Evolutionary conservation across 2,329 filamentous ascomycete genomes (phyloP).

Genomic region (Fusarium sp.): DNA sequence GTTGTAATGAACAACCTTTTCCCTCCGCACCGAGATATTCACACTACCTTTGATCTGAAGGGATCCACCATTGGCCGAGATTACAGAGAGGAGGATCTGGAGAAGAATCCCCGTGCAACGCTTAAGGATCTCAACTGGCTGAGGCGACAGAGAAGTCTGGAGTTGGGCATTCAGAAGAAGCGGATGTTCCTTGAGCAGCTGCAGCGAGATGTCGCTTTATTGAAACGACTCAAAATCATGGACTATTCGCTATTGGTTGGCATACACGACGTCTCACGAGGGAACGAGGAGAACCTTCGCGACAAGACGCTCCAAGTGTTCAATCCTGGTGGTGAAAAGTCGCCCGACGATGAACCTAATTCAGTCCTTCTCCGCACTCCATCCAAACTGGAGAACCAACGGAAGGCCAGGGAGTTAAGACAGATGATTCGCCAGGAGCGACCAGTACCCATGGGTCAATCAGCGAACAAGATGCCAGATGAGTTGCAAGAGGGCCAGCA

Average conservation of each 20-base stretch:
- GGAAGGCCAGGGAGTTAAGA: slow-evolving; percentile 89
- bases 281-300: slow-evolving; percentile 93
- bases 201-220: slow-evolving; percentile 83
- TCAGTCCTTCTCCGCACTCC: slow-evolving; percentile 85
- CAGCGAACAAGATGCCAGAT: slow-evolving; percentile 87
- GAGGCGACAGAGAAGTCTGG: slow-evolving; percentile 83
- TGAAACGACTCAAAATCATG: slow-evolving; percentile 95
- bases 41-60: slow-evolving; percentile 96
- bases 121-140: slow-evolving; percentile 98
- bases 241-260: slow-evolving; percentile 96
- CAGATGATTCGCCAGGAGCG: slow-evolving; percentile 94
- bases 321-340: slow-evolving; percentile 80
- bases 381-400: slow-evolving; percentile 89
- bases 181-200: slow-evolving; percentile 89
- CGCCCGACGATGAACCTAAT: slow-evolving; percentile 68
- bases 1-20: slow-evolving; percentile 99
- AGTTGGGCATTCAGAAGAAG: slow-evolving; percentile 91
- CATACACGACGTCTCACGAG: slow-evolving; percentile 88
- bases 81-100: slow-evolving; percentile 87
- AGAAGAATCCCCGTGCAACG: slow-evolving; percentile 89
- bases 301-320: slow-evolving; percentile 93
- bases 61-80: slow-evolving; percentile 95
- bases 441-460: slow-evolving; percentile 91
- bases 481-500: slow-evolving; percentile 81
- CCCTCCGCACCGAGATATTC: slow-evolving; percentile 95